Percentiles rank a stretch among this genome's conserved stretches.
These are phyloP conservation scores for Williopsis jadinii DNA, from an alignment of 1,139 yeast species.

Conservation along the genomic window DNA sequence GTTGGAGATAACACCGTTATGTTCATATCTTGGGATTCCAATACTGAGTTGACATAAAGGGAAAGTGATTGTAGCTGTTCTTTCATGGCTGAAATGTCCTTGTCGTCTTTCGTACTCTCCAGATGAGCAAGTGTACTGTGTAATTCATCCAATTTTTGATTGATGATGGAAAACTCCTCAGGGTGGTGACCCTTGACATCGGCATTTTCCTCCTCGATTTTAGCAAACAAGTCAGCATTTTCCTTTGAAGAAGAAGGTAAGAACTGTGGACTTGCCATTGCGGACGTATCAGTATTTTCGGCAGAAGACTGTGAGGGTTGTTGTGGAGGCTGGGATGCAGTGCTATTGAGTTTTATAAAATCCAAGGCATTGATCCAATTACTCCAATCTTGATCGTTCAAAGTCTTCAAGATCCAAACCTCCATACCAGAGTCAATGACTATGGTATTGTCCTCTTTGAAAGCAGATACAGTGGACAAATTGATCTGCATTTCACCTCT, in stretches of 20 bases:
- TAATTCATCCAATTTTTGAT: slow-evolving; percentile 11
- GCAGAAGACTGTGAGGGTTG: background rate
- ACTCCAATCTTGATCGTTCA: slow-evolving; percentile 56
- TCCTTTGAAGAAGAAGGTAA: background rate
- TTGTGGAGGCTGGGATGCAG: slow-evolving; percentile 3
- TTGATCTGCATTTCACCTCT: slow-evolving; percentile 91
- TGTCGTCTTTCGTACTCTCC: background rate
- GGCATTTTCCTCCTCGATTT: background rate
- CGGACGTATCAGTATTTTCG: background rate
- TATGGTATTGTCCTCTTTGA: slow-evolving; percentile 57
- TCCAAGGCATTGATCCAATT: slow-evolving; percentile 75
- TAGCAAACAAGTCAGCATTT: background rate
- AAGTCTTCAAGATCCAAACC: slow-evolving; percentile 81
- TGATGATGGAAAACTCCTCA: slow-evolving; percentile 2
- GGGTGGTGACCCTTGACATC: background rate
- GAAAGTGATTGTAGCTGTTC: slow-evolving; percentile 9
- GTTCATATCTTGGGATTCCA: slow-evolving; percentile 2
- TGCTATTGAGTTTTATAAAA: slow-evolving; percentile 17
- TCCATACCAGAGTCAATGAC: slow-evolving; percentile 94
- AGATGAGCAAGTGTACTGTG: background rate
- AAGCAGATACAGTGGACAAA: slow-evolving; percentile 75
- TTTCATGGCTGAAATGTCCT: slow-evolving; percentile 1
- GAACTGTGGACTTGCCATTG: background rate
- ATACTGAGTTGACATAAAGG: slow-evolving; percentile 4
- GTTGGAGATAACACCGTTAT: slow-evolving; percentile 14